Conservation (phyloP, 2,329 filamentous ascomycete genomes). For the Aspergillus ruber region DNA sequence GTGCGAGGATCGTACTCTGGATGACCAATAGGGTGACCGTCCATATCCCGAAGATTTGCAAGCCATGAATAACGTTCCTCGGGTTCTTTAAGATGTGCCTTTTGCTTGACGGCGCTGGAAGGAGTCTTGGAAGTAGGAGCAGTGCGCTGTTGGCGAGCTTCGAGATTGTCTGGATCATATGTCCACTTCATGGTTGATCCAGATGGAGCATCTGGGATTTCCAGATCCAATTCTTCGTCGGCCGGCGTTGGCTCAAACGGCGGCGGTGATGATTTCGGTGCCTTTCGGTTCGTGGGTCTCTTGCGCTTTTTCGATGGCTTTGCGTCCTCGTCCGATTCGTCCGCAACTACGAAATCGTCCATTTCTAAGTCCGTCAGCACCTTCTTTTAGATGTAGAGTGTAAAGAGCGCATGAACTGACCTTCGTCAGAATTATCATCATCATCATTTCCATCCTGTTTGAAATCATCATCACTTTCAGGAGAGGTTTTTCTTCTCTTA, state of each 20-base stretch:
- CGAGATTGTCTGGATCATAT: constrained; percentile 57
- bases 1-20: constrained; percentile 88
- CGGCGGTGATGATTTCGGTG: constrained; percentile 28
- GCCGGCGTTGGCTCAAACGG: constrained; percentile 46
- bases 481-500: constrained; percentile 58
- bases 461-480: constrained; percentile 65
- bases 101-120: constrained; percentile 45
- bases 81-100: constrained; percentile 74
- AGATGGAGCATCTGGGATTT: constrained; percentile 47
- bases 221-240: constrained; percentile 51
- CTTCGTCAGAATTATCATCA: constrained; percentile 39
- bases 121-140: constrained; percentile 29
- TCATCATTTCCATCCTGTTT: constrained; percentile 50
- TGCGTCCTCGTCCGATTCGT: constrained; percentile 70
- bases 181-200: constrained; percentile 82
- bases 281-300: constrained; percentile 46
- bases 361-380: constrained; percentile 52
- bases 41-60: constrained; percentile 75
- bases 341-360: constrained; percentile 80
- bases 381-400: neutral
- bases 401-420: constrained; percentile 28
- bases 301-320: constrained; percentile 66
- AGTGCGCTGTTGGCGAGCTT: constrained; percentile 45
- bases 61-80: constrained; percentile 87
- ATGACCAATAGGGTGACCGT: constrained; percentile 68